These are phyloP conservation scores for Metschnikowia baotianmanensis DNA, from an alignment of 805 yeast species.

Conservation along the genomic window DNA sequence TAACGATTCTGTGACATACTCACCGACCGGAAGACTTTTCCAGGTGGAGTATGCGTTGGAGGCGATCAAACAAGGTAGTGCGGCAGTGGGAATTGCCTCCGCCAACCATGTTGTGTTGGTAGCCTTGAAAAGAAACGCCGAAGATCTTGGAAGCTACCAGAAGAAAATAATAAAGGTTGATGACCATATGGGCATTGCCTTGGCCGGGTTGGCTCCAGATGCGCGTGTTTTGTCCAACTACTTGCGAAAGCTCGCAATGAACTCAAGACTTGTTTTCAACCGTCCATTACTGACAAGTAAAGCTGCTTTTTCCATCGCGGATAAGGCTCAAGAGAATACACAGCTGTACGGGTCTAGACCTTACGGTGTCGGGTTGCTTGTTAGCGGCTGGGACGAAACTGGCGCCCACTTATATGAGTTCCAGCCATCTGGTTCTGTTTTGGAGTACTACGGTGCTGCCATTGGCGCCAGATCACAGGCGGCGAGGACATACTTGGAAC, in stretches of 20 bases:
- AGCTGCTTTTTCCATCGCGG: constrained; percentile 85
- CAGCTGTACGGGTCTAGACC: constrained; percentile 97
- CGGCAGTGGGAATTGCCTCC: constrained; percentile 91
- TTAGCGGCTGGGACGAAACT: constrained; percentile 87
- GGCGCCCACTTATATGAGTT: constrained; percentile 95
- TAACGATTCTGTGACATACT: constrained; percentile 96
- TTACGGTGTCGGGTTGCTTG: constrained; percentile 92
- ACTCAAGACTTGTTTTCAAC: constrained; percentile 78
- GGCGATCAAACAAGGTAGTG: constrained; percentile 97
- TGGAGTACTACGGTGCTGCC: constrained; percentile 91
- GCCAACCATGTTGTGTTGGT: constrained; percentile 86
- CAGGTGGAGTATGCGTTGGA: constrained; percentile 82
- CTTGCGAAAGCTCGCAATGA: constrained; percentile 88
- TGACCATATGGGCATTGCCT: constrained; percentile 89
- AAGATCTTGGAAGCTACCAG: constrained; percentile 95
- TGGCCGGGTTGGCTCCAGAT: constrained; percentile 98
- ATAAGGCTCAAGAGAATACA: constrained; percentile 95
- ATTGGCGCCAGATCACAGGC: constrained; percentile 99
- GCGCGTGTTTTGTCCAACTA: constrained; percentile 90
- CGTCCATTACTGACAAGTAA: constrained; percentile 79
- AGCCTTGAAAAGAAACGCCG: constrained; percentile 93
- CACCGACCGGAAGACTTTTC: constrained; percentile 90
- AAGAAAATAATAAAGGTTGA: constrained; percentile 90
- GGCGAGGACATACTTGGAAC: constrained; percentile 92
- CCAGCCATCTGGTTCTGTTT: constrained; percentile 91